Percentiles rank a stretch among this genome's conserved stretches.
Evolutionary conservation across 805 yeast species (phyloP).

Genomic region (Priceomyces carsonii): DNA sequence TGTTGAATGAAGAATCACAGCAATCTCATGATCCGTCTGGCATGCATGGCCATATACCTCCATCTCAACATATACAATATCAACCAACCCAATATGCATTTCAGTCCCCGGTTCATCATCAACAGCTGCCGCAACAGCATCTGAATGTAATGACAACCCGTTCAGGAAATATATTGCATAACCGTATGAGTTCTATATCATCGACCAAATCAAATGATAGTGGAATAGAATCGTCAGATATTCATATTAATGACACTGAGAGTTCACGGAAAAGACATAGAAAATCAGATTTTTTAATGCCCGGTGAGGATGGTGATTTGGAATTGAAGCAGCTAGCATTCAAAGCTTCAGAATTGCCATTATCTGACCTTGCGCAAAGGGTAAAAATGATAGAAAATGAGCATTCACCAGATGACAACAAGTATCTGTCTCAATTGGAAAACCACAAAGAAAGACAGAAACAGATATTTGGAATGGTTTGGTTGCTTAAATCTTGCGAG

Average conservation of each 20-base stretch:
- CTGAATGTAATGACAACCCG: background rate
- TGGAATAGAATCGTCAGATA: background rate
- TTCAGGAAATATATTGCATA: conserved; percentile 1
- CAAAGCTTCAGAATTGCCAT: conserved; percentile 32
- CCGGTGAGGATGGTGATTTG: conserved; percentile 37
- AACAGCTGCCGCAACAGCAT: conserved; percentile 8
- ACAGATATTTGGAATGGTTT: conserved; percentile 80
- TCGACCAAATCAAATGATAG: background rate
- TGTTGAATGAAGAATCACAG: background rate
- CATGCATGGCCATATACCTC: background rate
- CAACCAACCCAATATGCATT: conserved; percentile 18
- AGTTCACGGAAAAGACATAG: conserved; percentile 24
- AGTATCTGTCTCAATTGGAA: conserved; percentile 9
- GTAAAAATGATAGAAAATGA: conserved; percentile 45
- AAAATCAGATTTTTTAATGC: conserved; percentile 29
- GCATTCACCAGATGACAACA: conserved; percentile 12
- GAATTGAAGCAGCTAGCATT: conserved; percentile 40
- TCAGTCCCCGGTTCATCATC: conserved; percentile 7
- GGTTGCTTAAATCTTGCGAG: conserved; percentile 74
- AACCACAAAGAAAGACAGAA: conserved; percentile 54
- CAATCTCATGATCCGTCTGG: background rate
- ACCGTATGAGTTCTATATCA: conserved; percentile 1
- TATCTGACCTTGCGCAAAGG: conserved; percentile 44
- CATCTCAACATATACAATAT: conserved; percentile 14
- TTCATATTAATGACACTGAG: background rate